A percentile compares a stretch with the other conserved stretches of the same genome.
Evolutionary conservation across 1,284 basidiomycete species (phyloP).

Genomic region (Gymnopus androsaceus): DNA sequence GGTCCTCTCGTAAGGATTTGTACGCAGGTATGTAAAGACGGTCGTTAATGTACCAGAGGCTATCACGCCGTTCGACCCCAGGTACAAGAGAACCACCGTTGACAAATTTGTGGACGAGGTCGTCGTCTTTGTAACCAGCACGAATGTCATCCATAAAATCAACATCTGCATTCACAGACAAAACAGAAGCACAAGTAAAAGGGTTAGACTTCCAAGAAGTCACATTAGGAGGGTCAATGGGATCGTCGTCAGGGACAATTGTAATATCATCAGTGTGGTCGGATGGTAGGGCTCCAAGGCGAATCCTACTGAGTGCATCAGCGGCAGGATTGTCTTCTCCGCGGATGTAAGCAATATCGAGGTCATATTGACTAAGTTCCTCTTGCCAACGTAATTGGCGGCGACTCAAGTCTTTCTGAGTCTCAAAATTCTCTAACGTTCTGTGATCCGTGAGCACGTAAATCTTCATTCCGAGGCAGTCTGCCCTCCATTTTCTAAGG

Average conservation of each 20-base stretch:
- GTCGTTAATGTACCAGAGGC: background rate
- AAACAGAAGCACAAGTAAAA: background rate
- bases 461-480: conserved; percentile 35
- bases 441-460: conserved; percentile 40
- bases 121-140: background rate
- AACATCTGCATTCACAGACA: background rate
- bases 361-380: conserved; percentile 31
- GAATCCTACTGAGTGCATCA: conserved; percentile 15
- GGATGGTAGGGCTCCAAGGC: background rate
- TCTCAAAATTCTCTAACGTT: conserved; percentile 38
- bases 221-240: background rate
- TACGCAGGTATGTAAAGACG: background rate
- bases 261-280: background rate
- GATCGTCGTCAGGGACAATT: background rate
- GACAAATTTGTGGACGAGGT: background rate
- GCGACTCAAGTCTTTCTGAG: conserved; percentile 34
- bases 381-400: conserved; percentile 37
- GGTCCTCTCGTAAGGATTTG: conserved; percentile 17
- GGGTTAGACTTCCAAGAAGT: background rate
- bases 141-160: background rate
- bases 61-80: background rate
- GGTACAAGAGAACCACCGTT: background rate
- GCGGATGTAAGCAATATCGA: conserved; percentile 21
- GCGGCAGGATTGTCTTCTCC: conserved; percentile 25
- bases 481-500: conserved; percentile 31